Evolutionary conservation across 169 alveolate genomes (phyloP), one percentile per base, ranked within the genome.

Genomic region (Cryptosporidium viatorum): DNA sequence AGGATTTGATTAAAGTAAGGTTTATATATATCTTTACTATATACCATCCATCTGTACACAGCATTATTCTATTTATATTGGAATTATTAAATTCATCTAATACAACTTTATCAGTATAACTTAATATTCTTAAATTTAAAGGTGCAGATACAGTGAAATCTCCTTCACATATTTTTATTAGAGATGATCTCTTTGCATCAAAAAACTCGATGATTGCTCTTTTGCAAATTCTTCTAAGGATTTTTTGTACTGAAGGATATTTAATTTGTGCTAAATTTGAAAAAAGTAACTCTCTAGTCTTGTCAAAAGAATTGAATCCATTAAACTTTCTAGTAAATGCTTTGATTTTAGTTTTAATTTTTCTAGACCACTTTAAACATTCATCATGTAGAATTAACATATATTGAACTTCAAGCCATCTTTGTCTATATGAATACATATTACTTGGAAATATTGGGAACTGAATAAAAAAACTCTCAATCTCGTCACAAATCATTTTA

Each of bases 11-110:
- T 10, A 35, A 21, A 35, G 80, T 35, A 41, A 80, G n/a, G 35
- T 48, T 52, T 18, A 35, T 29, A 37, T 18, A 31, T 21, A 80
- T 80, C 43, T 80, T 80, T 26, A 80, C 59, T 21, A 80, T 62
- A 65, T 80, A 80, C 89, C 89, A 80, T 10, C 89, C 89, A 16
- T 80, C 89, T 43, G 89, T 62, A 29, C 89, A 80, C 3, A 43
- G 5, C 29, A 80, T 31, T 21, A 80, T 48, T 29, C 59, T 59
- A 37, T 67, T 80, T 39, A 3, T 43, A 33, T 67, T 39, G 45
- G 29, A 9, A n/a, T 43, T 37, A 16, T 70, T 70, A 3, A 21
- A 21, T 52, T 62, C 75, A 73, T 73, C 60, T 33, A 73, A 8
- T 18, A 39, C 31, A 5, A 6, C 58, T 9, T 73, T 59, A 23